Evolutionary conservation across 805 yeast genomes (phyloP), one percentile per base, ranked within the genome.

Genomic region (Pichia scutulata): DNA sequence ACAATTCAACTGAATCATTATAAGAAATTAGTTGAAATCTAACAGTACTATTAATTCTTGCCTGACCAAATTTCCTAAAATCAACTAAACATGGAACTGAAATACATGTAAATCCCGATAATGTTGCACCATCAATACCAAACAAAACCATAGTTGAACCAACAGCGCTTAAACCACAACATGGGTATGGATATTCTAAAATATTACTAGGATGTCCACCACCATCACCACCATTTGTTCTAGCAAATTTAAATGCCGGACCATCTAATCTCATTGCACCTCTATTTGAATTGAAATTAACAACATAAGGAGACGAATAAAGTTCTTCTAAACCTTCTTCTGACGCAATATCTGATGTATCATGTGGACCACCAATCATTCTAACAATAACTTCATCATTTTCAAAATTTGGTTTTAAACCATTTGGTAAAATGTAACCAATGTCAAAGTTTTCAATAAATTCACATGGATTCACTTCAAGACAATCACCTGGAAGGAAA

Each of bases 1-100:
- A 16, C 30, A 64, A 41, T 45, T 55, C 52, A 12, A 64, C 8
- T 4, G 68, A 56, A 52, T 62, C 68, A 23, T 51, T 28, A 39
- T 56, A 61, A 28, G 57, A 52, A 12, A 63, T 51, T 6, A 53
- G 47, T 39, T 59, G 47, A 24, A 64, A 63, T 14, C 43, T 43
- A 16, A 63, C 47, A 14, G 47, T 42, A 53, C 67, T 44, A 46
- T 61, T 58, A 58, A 66, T 53, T 53, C 63, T 60, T 56, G 60
- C 55, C 53, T 60, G 57, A 55, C 72, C 66, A 65, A 66, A 57
- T 60, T 68, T 54, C 68, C 72, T 48, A 60, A 59, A 56, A 62
- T 67, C 67, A 18, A 51, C 57, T 42, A 51, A 49, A 19, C 47
- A 48, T 8, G 67, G 65, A 41, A 59, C 60, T n/a, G 61, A 49